Percentiles rank a stretch among this genome's conserved stretches.
These are phyloP conservation scores for Coniochaeta sp. DNA, from an alignment of 2,329 filamentous ascomycete species.

Conservation along the genomic window DNA sequence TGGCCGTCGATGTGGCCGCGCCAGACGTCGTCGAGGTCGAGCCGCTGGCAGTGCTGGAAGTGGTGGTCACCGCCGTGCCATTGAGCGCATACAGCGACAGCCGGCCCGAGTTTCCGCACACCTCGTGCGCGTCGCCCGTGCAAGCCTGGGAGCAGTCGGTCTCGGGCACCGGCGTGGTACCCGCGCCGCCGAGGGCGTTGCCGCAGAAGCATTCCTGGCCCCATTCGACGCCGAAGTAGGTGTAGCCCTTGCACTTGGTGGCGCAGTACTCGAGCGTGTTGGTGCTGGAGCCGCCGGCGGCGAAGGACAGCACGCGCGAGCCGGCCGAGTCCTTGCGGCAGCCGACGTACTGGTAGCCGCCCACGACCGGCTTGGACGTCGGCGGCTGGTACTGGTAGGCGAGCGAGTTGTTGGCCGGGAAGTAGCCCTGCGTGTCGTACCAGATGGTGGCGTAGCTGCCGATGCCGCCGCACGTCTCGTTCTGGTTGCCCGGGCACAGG, in stretches of 20 bases:
- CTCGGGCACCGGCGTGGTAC: not conserved
- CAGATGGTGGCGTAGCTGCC: conserved; percentile 6
- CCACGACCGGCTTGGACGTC: conserved; percentile 3
- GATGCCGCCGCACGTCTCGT: conserved; percentile 2
- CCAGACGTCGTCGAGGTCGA: not conserved
- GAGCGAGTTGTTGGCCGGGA: conserved; percentile 5
- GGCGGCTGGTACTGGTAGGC: conserved; percentile 5
- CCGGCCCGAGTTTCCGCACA: not conserved
- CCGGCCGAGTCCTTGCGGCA: conserved; percentile 2
- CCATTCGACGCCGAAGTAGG: too few relatives aligned
- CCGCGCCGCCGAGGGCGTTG: not conserved
- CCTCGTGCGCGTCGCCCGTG: not conserved
- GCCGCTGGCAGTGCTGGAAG: too few relatives aligned
- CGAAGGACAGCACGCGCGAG: not conserved
- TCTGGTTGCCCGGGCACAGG: not conserved
- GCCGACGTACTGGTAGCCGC: conserved; percentile 4
- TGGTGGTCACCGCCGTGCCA: not conserved
- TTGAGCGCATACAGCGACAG: not conserved
- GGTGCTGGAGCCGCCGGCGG: not conserved
- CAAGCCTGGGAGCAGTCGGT: too few relatives aligned
- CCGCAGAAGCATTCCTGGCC: not conserved
- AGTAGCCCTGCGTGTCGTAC: conserved; percentile 6
- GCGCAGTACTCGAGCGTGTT: conserved; percentile 1
- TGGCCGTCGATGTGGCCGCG: not conserved
- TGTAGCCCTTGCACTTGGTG: not conserved